A percentile compares a stretch with the other conserved stretches of the same genome.
phyloP scores from a whole-genome alignment of 2,329 filamentous ascomycete species.

The Claviceps pazoutovae region DNA sequence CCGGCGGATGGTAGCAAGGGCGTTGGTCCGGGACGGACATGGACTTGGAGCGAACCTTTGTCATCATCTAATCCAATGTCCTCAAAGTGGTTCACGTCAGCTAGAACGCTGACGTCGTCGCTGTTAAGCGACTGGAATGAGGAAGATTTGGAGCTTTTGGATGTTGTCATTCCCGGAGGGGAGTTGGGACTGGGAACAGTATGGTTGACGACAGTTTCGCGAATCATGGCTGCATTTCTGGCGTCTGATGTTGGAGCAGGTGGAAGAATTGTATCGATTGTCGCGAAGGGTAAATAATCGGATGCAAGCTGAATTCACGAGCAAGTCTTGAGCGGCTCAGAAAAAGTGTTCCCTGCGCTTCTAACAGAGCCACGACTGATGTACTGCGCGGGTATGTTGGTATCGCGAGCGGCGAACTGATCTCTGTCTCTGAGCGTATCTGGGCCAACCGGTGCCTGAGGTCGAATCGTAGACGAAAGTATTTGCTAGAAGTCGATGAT shows the following conservation, averaged over 20 bases:
- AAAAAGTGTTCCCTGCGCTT: background rate
- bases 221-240: constrained; percentile 23
- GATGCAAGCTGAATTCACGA: background rate
- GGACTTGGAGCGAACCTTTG: constrained; percentile 34
- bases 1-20: constrained; percentile 9
- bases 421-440: no score
- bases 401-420: background rate
- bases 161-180: constrained; percentile 53
- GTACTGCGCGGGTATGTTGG: background rate
- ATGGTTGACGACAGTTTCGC: constrained; percentile 15
- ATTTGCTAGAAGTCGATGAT: background rate
- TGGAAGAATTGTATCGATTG: background rate
- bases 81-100: constrained; percentile 75
- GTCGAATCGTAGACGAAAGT: background rate
- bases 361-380: background rate
- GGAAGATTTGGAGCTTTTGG: constrained; percentile 83
- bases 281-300: background rate
- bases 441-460: background rate
- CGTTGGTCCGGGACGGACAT: constrained; percentile 21
- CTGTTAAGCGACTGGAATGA: constrained; percentile 71
- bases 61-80: constrained; percentile 75
- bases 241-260: background rate
- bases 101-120: constrained; percentile 55
- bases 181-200: constrained; percentile 21
- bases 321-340: background rate